Conservation (phyloP, 345 rosid species). For the Euphorbia pulcherrima region DNA sequence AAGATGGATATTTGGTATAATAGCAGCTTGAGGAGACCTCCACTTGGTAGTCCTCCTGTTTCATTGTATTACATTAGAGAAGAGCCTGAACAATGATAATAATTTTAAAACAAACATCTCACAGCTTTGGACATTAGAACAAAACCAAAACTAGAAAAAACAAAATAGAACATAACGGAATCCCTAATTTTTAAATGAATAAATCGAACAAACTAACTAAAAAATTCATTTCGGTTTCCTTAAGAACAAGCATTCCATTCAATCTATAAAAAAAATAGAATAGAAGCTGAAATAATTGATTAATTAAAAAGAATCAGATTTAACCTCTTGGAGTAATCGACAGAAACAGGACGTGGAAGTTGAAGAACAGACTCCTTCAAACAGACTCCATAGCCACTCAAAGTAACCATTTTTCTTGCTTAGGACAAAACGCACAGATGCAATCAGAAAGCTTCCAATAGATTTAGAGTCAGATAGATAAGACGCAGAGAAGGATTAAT, state of each 20-base stretch:
- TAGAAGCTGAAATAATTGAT: no score
- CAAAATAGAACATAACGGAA: neutral
- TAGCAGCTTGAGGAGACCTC: slow-evolving; percentile 60
- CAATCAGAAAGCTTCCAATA: neutral
- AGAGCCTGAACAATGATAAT: neutral
- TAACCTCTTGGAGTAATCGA: slow-evolving; percentile 41
- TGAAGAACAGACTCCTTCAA: slow-evolving; percentile 35
- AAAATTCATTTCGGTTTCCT: no score
- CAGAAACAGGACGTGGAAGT: slow-evolving; percentile 28
- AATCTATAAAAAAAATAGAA: no score
- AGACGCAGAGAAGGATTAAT: neutral
- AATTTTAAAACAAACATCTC: neutral
- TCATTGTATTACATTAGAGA: neutral
- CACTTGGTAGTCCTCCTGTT: slow-evolving; percentile 44
- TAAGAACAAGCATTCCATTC: no score
- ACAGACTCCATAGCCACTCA: slow-evolving; percentile 40
- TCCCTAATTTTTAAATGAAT: neutral
- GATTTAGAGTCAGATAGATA: neutral
- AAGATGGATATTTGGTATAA: slow-evolving; percentile 59
- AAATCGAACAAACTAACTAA: neutral
- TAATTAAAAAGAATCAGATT: neutral
- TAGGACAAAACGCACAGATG: neutral
- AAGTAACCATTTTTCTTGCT: slow-evolving; percentile 31
- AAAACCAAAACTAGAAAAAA: neutral
- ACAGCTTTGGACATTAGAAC: neutral